phyloP scores from a whole-genome alignment of 73 alveolate genomes.

The Diophrys appendiculata region DNA sequence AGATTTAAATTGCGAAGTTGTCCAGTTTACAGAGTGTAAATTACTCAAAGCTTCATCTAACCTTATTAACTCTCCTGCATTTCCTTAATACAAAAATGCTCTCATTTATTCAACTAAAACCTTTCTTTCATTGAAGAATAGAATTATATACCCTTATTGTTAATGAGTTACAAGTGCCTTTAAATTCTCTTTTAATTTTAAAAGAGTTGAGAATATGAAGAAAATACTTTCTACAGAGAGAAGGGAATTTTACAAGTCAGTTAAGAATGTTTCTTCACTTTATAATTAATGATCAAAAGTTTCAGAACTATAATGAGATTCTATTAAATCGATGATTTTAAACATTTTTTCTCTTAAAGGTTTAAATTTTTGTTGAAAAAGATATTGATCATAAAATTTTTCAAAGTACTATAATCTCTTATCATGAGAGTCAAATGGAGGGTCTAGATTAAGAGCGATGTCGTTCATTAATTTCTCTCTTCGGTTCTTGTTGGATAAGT shows the following conservation, averaged over 20 bases:
- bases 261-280: neutral
- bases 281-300: neutral
- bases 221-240: conserved; percentile 18
- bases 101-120: neutral
- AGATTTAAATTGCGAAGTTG: neutral
- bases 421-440: neutral
- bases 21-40: conserved; percentile 7
- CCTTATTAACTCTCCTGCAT: neutral
- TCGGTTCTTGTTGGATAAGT: neutral
- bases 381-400: conserved; percentile 6
- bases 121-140: neutral
- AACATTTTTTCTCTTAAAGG: neutral
- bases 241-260: neutral
- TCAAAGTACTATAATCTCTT: neutral
- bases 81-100: neutral
- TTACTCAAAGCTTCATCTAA: neutral
- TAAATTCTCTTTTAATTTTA: conserved; percentile 6
- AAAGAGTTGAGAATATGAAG: conserved; percentile 6
- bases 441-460: neutral
- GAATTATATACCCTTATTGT: conserved; percentile 9
- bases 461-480: neutral
- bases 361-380: too few species aligned
- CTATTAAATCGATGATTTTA: too few species aligned
- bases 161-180: neutral
- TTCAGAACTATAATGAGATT: neutral